Evolutionary conservation across 2,329 filamentous ascomycete species (phyloP).

Genomic region (Exophiala sideris): DNA sequence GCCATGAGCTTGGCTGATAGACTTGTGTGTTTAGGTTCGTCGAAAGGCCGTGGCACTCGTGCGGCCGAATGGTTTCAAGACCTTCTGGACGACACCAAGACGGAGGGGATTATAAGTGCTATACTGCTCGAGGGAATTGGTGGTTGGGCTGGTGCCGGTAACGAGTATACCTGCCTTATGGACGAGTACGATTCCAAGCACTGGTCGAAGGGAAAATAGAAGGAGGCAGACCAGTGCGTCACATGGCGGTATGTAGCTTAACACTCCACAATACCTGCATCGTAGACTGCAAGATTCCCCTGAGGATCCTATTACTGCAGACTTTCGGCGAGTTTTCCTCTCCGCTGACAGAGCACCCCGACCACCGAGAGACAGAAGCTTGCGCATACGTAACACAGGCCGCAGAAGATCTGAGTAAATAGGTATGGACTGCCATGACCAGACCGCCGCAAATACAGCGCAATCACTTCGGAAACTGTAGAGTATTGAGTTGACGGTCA

Average conservation of each 20-base stretch:
- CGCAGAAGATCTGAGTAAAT: slow-evolving; percentile 51
- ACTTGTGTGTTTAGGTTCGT: slow-evolving; percentile 46
- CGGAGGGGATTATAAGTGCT: slow-evolving; percentile 19
- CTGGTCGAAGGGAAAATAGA: slow-evolving; percentile 18
- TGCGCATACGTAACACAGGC: slow-evolving; percentile 30
- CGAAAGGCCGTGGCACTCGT: slow-evolving; percentile 52
- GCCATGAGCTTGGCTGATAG: no score
- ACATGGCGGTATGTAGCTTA: no score
- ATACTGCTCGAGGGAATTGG: slow-evolving; percentile 32
- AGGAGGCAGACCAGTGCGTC: neutral
- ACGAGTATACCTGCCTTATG: slow-evolving; percentile 32
- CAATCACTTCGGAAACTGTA: slow-evolving; percentile 50
- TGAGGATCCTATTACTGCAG: no score
- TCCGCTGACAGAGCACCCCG: slow-evolving; percentile 5
- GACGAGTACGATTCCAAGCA: slow-evolving; percentile 30
- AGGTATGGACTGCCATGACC: slow-evolving; percentile 44
- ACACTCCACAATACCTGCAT: no score
- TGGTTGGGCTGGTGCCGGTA: slow-evolving; percentile 33
- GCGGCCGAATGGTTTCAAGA: slow-evolving; percentile 57
- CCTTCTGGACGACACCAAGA: slow-evolving; percentile 41
- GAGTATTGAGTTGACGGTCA: neutral
- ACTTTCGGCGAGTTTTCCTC: neutral
- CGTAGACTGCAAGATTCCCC: no score
- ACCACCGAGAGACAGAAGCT: slow-evolving; percentile 15
- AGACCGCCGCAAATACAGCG: slow-evolving; percentile 46